Evolutionary conservation across 441 rosid genomes (phyloP).

Genomic region (Adansonia grandidieri): DNA sequence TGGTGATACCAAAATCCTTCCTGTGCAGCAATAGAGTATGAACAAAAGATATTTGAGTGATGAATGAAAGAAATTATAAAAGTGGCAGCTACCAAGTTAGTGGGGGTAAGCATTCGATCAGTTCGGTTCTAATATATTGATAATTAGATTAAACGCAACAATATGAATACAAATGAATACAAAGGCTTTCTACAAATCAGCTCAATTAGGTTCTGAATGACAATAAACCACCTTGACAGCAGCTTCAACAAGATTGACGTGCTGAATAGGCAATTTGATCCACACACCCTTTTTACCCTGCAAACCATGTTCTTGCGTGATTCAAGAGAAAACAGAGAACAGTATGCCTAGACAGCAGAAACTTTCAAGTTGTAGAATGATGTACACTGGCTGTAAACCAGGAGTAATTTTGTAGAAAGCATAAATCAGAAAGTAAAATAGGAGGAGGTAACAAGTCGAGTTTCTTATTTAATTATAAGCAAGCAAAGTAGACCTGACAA

Average conservation of each 20-base stretch:
- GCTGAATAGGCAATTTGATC: conserved; percentile 79
- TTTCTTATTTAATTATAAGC: not conserved
- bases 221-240: conserved; percentile 58
- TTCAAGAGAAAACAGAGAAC: conserved; percentile 12
- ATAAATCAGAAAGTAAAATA: not conserved
- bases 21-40: conserved; percentile 41
- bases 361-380: not conserved
- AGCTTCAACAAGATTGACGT: conserved; percentile 64
- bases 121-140: too few relatives aligned
- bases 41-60: not conserved
- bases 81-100: not conserved
- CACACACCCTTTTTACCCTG: conserved; percentile 88
- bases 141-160: too few relatives aligned
- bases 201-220: not conserved
- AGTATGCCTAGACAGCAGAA: conserved; percentile 1
- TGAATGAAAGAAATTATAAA: conserved; percentile 22
- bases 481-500: not conserved
- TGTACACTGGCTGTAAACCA: not conserved
- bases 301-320: conserved; percentile 20
- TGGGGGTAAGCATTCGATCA: not conserved
- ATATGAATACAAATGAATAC: too few relatives aligned
- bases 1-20: conserved; percentile 94
- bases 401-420: not conserved
- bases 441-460: not conserved
- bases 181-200: not conserved